Evolutionary conservation across 495 filamentous ascomycete genomes (phyloP), one percentile per base, ranked within the genome.

Genomic region (Parathielavia hyrcaniae): DNA sequence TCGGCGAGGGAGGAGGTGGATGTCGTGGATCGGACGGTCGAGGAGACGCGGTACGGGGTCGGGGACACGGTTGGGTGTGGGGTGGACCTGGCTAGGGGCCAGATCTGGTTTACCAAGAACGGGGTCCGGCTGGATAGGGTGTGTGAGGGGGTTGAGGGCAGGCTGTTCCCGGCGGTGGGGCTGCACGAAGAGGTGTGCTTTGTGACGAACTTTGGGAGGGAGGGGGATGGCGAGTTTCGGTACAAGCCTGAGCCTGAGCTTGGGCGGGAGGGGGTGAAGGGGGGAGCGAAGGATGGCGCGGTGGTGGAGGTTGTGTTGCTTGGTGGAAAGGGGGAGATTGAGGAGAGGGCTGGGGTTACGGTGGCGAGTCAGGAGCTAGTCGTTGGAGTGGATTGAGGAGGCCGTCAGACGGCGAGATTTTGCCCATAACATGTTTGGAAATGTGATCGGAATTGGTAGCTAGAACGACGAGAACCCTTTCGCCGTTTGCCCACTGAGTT

Each of bases 21-120:
- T 1, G 4, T 39, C 5, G 35, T 20, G 10, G 44, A 56, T 13
- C 10, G 6, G 5, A 11, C 19, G 17, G 14, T 17, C 11, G 40
- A 39, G 4, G 23, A 47, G 40, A 4, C n/a, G 41, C 12, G 23
- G 46, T 64, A 59, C 19, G 8, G 36, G 22, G 53, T 53, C 1
- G 67, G 67, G 4, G 64, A 67, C 40, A 62, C 56, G 39, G 58
- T 69, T 4, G 67, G 67, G 5, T 53, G 46, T 17, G 67, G 64
- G 0, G 67, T 69, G 5, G 62, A 69, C 40, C 32, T 67, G 39
- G 52, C 9, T 0, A 44, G 20, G 44, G 36, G 56, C 1, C 58
- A 59, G 62, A 57, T 67, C 0, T 69, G 62, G 64, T 67, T 57
- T 26, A 69, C 67, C n/a, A 60, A 38, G 47, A 67, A 69, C 23